Evolutionary conservation across 2,329 filamentous ascomycete species (phyloP), one percentile per base, ranked within the genome.

Genomic region (Akanthomyces uredinophilus): DNA sequence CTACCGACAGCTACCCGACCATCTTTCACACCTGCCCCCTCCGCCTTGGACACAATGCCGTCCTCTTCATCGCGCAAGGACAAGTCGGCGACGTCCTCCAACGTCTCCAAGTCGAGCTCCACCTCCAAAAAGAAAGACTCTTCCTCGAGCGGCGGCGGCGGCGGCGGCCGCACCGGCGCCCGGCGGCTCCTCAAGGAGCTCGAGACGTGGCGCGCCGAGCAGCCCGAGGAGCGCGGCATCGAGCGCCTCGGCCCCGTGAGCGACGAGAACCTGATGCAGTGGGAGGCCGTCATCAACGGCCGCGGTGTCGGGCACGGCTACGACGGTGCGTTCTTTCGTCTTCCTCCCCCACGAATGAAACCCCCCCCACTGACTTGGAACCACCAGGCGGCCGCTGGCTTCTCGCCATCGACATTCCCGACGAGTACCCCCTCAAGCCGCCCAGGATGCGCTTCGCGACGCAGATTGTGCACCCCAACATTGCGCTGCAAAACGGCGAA

Each of bases 361-460:
- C n/a, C 11, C 5, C n/a, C n/a, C 22, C 44, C 4, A 47, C 44
- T 53, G 50, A 41, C 59, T 39, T 5, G 27, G 1, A 6, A 44
- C n/a, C 10, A 32, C 44, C 20, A 86, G 82, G 76, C 62, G 95
- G 95, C 65, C 86, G 88, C 69, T 99, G 93, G 93, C 86, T 90
- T 64, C 85, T 99, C 69, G 74, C 78, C 71, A 92, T 99, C 74
- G 73, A 79, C 56, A 84, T 98, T 69, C 93, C 95, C 0, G 67
- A 83, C 0, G 85, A 83, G 46, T 98, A 99, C 76, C 95, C 95
- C 3, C 82, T 90, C 62, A 76, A 83, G 1, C 89, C 95, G 1
- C 95, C 95, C 1, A 82, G 79, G 46, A 88, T 99, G 67, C 81
- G 77, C 63, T 99, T 99, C 78, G 78, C 82, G n/a, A 99, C 92